Conservation (phyloP, 371 early-diverging fungal species). For the Blakeslea trispora region DNA sequence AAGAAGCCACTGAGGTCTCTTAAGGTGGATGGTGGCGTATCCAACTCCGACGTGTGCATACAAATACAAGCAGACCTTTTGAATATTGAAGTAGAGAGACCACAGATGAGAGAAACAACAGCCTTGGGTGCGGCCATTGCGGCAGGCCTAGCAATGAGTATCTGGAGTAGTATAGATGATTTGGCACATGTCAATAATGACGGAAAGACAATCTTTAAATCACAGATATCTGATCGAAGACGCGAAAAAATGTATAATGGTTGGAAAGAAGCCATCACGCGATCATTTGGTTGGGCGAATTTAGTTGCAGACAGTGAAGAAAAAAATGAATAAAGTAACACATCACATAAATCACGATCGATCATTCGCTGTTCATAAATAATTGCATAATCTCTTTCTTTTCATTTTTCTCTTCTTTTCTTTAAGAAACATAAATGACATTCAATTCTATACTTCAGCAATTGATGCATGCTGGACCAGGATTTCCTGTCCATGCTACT, state of each 20-base stretch:
- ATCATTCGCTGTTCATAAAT: neutral
- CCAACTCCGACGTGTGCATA: slow-evolving; percentile 88
- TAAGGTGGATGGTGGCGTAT: slow-evolving; percentile 95
- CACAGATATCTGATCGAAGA: slow-evolving; percentile 48
- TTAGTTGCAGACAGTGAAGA: slow-evolving; percentile 13
- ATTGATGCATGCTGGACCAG: neutral
- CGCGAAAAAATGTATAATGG: slow-evolving; percentile 66
- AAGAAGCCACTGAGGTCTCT: slow-evolving; percentile 64
- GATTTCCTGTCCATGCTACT: slow-evolving; percentile 19
- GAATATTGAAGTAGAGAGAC: slow-evolving; percentile 86
- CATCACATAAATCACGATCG: slow-evolving; percentile 2
- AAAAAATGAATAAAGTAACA: neutral
- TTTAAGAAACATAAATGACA: slow-evolving; percentile 3
- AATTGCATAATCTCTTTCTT: neutral
- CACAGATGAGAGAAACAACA: slow-evolving; percentile 91
- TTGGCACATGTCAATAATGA: slow-evolving; percentile 43
- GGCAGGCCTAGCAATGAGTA: slow-evolving; percentile 82
- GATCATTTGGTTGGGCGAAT: slow-evolving; percentile 69
- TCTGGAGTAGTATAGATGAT: slow-evolving; percentile 61
- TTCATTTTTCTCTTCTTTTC: slow-evolving; percentile 4
- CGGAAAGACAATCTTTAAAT: slow-evolving; percentile 43
- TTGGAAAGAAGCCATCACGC: slow-evolving; percentile 89
- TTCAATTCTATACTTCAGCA: neutral
- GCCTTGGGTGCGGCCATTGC: slow-evolving; percentile 95
- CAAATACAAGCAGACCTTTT: slow-evolving; percentile 92